A percentile compares a stretch with the other conserved stretches of the same genome.
phyloP scores from a whole-genome alignment of 371 early-diverging fungal genomes.

The Lichtheimia ornata region DNA sequence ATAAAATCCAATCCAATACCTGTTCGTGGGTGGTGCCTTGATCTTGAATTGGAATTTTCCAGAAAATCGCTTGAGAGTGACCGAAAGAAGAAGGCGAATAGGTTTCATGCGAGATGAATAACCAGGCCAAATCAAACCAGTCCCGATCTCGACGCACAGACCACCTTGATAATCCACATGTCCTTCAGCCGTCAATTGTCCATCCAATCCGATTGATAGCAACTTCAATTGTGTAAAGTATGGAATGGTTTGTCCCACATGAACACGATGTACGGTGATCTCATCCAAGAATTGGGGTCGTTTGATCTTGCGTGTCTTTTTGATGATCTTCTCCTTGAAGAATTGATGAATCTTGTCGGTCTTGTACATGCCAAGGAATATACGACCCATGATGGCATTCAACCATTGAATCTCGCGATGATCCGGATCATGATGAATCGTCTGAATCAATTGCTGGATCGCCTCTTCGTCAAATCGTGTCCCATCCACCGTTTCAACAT shows the following conservation, averaged over 20 bases:
- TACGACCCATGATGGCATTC: constrained; percentile 85
- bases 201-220: constrained; percentile 62
- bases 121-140: constrained; percentile 46
- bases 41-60: constrained; percentile 78
- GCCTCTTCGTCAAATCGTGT: constrained; percentile 52
- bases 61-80: constrained; percentile 61
- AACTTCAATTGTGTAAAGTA: constrained; percentile 77
- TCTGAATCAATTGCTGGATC: constrained; percentile 47
- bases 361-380: constrained; percentile 71
- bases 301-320: constrained; percentile 64
- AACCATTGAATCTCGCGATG: constrained; percentile 76
- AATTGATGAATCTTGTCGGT: constrained; percentile 59
- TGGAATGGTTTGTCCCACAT: constrained; percentile 82
- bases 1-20: constrained; percentile 89
- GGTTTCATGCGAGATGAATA: constrained; percentile 61
- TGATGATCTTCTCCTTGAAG: constrained; percentile 63
- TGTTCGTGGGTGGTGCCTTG: constrained; percentile 84
- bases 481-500: constrained; percentile 42
- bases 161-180: constrained; percentile 80
- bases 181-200: constrained; percentile 73
- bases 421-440: constrained; percentile 55
- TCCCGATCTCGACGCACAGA: constrained; percentile 68
- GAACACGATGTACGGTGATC: constrained; percentile 72
- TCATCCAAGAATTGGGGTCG: constrained; percentile 77
- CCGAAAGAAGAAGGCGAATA: constrained; percentile 76